Base-by-base conservation (phyloP, 176 grass and related monocot genomes). In the Otatea glauca region DNA sequence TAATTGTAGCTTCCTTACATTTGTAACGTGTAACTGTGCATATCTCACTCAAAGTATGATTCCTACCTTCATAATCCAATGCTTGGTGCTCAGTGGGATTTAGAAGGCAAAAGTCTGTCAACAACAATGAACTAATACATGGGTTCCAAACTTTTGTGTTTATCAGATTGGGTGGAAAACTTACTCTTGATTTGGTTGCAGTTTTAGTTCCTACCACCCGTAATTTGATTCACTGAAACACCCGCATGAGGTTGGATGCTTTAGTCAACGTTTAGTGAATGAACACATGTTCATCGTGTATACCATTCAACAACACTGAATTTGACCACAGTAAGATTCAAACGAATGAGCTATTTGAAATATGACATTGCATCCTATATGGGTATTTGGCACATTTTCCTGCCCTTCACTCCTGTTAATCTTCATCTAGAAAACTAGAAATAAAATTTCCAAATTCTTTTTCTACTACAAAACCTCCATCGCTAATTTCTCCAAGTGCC, bases 321-420 rank as follows among this genome's bases (percentile, higher is more conserved):
- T 47, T 75, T 75, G 37, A 58, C 25, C 38, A 75, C 25, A 56
- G 20, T 44, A 43, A 81, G 23, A 68, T 87, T 50, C 23, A 75
- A 80, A 44, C 7, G 1, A 38, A 49, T 50, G 42, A 51, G 21
- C 68, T 70, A 50, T 59, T 86, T 62, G 27, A 71, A 8, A 62
- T 50, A 32, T 50, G n/a, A 62, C 41, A 71, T 50, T 78, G 62
- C 45, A 50, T 81, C 59, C 21, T 41, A 60, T 45, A 47, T 74
- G 29, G 4, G 45, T 51, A 72, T 89, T 11, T 76, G 64, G 38
- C 64, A 35, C 11, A 29, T 81, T 68, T 81, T 76, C 64, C 72
- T 80, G 50, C 20, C 35, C 6, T 73, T 34, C 6, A 15, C 13
- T 66, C 24, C 51, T 77, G 64, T 72, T 76, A 75, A 21, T 75